Percentiles rank a stretch among this genome's conserved stretches.
These are phyloP conservation scores for Naganishia cerealis DNA, from an alignment of 1,284 basidiomycete species.

Conservation along the genomic window DNA sequence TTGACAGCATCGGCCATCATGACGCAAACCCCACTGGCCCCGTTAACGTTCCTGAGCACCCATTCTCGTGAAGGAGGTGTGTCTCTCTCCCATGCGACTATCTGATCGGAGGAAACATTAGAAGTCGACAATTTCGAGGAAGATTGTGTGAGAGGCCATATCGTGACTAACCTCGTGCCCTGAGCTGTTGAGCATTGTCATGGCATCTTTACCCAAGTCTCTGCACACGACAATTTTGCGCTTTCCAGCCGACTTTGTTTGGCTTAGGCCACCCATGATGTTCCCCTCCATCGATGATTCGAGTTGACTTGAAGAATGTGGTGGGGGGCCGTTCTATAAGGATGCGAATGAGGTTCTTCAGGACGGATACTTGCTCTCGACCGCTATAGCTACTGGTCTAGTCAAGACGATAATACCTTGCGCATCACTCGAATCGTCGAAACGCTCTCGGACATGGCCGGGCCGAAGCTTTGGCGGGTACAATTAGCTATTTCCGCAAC, in stretches of 20 bases:
- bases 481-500: background rate
- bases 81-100: slow-evolving; percentile 67
- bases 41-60: slow-evolving; percentile 72
- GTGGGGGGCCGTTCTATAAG: background rate
- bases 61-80: slow-evolving; percentile 68
- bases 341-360: too few species aligned
- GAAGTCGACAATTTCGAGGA: background rate
- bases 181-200: slow-evolving; percentile 61
- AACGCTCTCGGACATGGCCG: background rate
- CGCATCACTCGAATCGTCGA: background rate
- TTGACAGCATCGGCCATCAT: slow-evolving; percentile 75
- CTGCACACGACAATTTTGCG: slow-evolving; percentile 67
- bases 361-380: too few species aligned
- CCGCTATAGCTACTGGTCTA: too few species aligned
- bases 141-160: background rate
- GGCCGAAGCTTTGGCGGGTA: background rate
- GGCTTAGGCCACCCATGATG: background rate
- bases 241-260: slow-evolving; percentile 4
- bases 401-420: too few species aligned
- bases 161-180: slow-evolving; percentile 59
- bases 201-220: slow-evolving; percentile 68
- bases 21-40: slow-evolving; percentile 66
- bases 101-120: slow-evolving; percentile 37
- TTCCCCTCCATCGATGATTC: background rate
- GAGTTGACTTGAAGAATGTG: background rate